phyloP scores from a whole-genome alignment of 139 green algal genomes.

The Trebouxia sp. region DNA sequence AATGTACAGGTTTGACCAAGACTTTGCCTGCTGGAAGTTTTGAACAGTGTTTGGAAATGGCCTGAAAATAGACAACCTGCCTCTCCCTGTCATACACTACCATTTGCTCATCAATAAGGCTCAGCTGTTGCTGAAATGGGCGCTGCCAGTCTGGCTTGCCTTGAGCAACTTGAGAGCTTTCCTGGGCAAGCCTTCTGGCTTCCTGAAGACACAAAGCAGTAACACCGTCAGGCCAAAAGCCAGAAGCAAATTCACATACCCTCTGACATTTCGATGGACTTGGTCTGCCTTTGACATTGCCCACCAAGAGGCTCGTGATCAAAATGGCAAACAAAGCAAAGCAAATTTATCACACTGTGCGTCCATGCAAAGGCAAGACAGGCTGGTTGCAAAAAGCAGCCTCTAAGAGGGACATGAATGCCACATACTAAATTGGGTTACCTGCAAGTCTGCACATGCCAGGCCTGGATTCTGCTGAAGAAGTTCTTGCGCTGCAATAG shows the following conservation, averaged over 20 bases:
- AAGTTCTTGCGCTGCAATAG: not conserved
- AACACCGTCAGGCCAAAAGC: not conserved
- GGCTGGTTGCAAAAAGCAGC: not conserved
- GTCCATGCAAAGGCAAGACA: not conserved
- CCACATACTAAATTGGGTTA: too few species aligned
- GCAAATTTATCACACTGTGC: not conserved
- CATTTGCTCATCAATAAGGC: not conserved
- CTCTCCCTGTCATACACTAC: slow-evolving; percentile 5
- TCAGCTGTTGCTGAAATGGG: not conserved
- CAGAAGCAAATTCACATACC: too few species aligned
- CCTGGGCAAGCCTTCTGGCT: slow-evolving; percentile 6
- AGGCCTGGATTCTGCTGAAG: not conserved
- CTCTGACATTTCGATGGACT: too few species aligned
- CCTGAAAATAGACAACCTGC: slow-evolving; percentile 22
- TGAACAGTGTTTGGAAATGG: not conserved
- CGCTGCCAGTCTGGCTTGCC: slow-evolving; percentile 5
- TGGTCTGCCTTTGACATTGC: too few species aligned
- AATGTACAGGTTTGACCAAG: not conserved
- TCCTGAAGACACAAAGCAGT: not conserved
- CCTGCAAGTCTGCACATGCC: slow-evolving; percentile 23
- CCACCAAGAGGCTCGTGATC: too few species aligned
- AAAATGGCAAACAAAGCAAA: not conserved
- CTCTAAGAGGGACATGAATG: not conserved
- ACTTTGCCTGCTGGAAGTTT: slow-evolving; percentile 4
- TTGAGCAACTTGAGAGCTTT: slow-evolving; percentile 14